Conservation (phyloP, 2,329 filamentous ascomycete genomes). For the Cercospora sp. region DNA sequence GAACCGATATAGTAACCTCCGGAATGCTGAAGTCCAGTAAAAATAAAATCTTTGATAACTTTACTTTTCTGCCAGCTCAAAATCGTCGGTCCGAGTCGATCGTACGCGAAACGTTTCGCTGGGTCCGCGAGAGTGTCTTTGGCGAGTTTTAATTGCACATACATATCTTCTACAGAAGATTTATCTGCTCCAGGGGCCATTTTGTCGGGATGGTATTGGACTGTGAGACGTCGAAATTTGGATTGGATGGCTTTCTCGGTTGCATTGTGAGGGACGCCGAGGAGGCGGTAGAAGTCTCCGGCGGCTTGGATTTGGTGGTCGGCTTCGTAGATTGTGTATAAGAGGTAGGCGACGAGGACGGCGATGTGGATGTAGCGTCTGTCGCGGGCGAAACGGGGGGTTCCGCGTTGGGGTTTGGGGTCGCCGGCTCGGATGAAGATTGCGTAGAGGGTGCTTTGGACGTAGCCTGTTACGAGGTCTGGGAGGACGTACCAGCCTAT, state of each 20-base stretch:
- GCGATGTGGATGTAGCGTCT: conserved; percentile 79
- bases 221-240: conserved; percentile 73
- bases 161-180: conserved; percentile 55
- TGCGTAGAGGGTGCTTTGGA: conserved; percentile 81
- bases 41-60: conserved; percentile 71
- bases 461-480: conserved; percentile 69
- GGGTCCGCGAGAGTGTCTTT: conserved; percentile 80
- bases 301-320: conserved; percentile 72
- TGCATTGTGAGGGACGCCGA: conserved; percentile 68
- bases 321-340: conserved; percentile 90
- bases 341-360: conserved; percentile 79
- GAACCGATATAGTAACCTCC: conserved; percentile 63
- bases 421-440: conserved; percentile 87
- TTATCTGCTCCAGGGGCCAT: conserved; percentile 45
- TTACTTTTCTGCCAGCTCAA: conserved; percentile 64
- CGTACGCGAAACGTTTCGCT: conserved; percentile 79
- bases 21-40: conserved; percentile 62
- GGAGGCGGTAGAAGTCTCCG: conserved; percentile 75
- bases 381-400: conserved; percentile 69
- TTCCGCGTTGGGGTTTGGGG: conserved; percentile 68
- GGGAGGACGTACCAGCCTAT: conserved; percentile 64
- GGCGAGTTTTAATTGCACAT: conserved; percentile 79
- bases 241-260: conserved; percentile 78
- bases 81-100: conserved; percentile 77
- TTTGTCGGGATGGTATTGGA: conserved; percentile 83